phyloP scores from a whole-genome alignment of 164 flowering plant species.

The Vitis cinerea region DNA sequence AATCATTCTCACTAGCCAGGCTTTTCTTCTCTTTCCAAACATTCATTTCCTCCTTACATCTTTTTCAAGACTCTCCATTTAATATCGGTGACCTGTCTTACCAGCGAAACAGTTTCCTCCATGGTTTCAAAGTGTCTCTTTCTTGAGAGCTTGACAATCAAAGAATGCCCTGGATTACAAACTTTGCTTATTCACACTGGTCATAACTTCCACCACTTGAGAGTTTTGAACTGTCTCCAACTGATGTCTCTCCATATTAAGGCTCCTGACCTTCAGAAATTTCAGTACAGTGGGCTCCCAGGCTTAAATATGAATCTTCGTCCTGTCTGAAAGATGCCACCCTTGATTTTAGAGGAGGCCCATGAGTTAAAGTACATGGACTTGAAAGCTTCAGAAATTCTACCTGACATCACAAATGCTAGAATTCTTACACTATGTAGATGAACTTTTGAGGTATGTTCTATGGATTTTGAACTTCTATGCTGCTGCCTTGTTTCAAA shows the following conservation, averaged over 20 bases:
- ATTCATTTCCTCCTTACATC: not conserved
- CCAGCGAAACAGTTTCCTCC: not conserved
- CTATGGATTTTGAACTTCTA: not conserved
- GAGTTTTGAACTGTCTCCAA: conserved; percentile 1
- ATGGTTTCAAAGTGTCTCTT: not conserved
- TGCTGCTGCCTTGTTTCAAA: no score
- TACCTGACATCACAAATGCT: not conserved
- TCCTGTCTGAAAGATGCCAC: not conserved
- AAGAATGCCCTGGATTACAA: not conserved
- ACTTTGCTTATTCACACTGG: not conserved
- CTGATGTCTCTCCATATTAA: not conserved
- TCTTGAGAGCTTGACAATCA: not conserved
- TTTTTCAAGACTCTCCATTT: not conserved
- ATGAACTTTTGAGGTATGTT: conserved; percentile 20
- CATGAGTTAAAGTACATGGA: not conserved
- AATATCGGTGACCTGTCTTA: not conserved
- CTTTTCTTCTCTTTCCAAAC: not conserved
- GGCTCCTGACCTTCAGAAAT: not conserved
- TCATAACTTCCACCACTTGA: not conserved
- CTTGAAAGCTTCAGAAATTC: not conserved
- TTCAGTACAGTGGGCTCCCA: conserved; percentile 1
- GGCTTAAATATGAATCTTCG: no score
- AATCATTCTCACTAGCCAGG: no score
- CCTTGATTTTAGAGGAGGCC: conserved; percentile 7
- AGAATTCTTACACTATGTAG: not conserved